Evolutionary conservation across 805 yeast species (phyloP).

Genomic region (Alloascoidea hylecoeti): DNA sequence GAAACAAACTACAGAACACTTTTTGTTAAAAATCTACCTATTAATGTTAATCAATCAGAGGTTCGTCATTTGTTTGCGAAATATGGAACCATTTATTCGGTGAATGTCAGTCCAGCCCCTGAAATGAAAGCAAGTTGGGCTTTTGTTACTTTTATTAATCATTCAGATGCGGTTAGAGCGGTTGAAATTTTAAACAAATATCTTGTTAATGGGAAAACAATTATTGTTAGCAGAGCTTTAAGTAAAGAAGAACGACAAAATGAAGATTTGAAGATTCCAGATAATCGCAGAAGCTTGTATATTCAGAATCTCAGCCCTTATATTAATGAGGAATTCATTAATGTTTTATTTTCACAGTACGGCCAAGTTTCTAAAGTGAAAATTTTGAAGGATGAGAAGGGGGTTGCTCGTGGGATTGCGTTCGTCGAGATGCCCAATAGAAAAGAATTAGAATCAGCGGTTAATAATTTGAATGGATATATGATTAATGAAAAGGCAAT

Average conservation of each 20-base stretch:
- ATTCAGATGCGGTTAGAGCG: neutral
- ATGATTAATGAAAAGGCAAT: neutral
- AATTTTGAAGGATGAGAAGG: conserved; percentile 1
- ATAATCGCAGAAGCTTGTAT: conserved; percentile 21
- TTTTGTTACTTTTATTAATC: neutral
- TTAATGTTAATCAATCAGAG: conserved; percentile 15
- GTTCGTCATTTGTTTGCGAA: conserved; percentile 5
- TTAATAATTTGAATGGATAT: conserved; percentile 1
- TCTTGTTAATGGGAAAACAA: conserved; percentile 4
- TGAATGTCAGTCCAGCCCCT: neutral
- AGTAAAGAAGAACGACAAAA: conserved; percentile 6
- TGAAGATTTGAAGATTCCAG: conserved; percentile 11
- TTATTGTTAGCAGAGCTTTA: conserved; percentile 2
- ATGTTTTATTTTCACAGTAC: conserved; percentile 4
- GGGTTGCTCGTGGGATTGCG: conserved; percentile 1
- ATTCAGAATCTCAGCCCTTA: conserved; percentile 15
- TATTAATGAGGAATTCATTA: conserved; percentile 6
- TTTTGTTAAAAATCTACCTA: conserved; percentile 19
- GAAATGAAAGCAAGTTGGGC: conserved; percentile 1
- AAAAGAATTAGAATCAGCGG: conserved; percentile 1
- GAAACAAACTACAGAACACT: conserved; percentile 12
- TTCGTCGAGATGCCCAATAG: neutral
- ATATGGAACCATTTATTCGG: conserved; percentile 7
- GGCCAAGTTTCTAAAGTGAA: conserved; percentile 5
- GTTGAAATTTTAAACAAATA: conserved; percentile 3